phyloP scores from a whole-genome alignment of 345 rosid genomes.

The Eucalyptus cloeziana region DNA sequence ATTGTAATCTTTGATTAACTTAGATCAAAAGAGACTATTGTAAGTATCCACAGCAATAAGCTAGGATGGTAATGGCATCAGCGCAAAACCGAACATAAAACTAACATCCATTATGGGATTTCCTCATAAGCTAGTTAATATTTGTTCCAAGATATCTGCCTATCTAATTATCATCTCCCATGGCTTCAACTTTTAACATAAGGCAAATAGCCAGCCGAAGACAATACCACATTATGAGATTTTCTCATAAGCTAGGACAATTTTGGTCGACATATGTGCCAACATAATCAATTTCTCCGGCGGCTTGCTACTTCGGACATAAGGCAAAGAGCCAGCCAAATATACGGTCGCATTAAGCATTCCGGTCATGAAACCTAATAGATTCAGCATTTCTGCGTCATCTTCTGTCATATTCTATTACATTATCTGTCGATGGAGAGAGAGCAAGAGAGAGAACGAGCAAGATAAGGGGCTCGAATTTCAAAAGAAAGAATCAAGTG shows the following conservation, averaged over 20 bases:
- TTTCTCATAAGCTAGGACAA: not conserved
- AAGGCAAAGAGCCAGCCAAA: not conserved
- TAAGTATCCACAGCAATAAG: not conserved
- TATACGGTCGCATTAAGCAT: not conserved
- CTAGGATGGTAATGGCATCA: not conserved
- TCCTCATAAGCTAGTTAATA: not conserved
- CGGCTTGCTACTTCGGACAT: not conserved
- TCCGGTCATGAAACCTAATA: not conserved
- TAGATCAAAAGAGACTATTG: not conserved
- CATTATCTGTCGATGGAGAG: not conserved
- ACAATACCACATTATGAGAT: not conserved
- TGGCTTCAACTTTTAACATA: not conserved
- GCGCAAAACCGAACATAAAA: not conserved
- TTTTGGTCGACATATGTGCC: not conserved
- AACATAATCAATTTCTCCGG: not conserved
- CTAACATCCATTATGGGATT: not conserved
- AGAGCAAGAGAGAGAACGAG: no score
- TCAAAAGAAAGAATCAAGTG: no score
- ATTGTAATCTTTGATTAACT: not conserved
- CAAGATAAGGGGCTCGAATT: no score
- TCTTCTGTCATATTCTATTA: not conserved
- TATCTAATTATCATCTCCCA: not conserved
- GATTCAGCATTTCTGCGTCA: not conserved
- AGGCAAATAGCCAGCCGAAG: not conserved
- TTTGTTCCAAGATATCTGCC: not conserved